These are phyloP conservation scores for Neltuma alba DNA, from an alignment of 306 rosid species.

Conservation along the genomic window DNA sequence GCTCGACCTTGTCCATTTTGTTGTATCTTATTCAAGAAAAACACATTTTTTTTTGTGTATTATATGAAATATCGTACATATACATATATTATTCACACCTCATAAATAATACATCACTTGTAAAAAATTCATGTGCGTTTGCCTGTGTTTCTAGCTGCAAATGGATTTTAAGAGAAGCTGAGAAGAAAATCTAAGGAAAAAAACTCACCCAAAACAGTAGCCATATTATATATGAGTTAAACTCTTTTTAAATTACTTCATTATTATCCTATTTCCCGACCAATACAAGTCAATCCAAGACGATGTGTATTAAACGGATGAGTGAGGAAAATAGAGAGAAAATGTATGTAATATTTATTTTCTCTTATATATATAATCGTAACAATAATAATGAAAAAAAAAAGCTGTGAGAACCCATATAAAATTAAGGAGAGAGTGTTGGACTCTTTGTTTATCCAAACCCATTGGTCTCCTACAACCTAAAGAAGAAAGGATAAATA, in stretches of 20 bases:
- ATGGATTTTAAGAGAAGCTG: background rate
- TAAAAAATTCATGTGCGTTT: background rate
- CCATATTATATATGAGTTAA: background rate
- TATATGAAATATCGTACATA: background rate
- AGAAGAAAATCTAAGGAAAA: background rate
- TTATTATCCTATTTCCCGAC: too few species aligned
- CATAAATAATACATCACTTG: background rate
- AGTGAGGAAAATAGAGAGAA: too few species aligned
- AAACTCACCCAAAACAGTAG: background rate
- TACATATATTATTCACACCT: background rate
- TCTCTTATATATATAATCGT: too few species aligned
- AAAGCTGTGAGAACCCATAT: background rate
- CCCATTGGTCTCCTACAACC: background rate
- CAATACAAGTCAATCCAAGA: too few species aligned
- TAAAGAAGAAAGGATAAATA: background rate
- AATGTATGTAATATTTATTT: too few species aligned
- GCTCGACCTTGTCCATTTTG: too few species aligned
- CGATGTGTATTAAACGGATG: too few species aligned
- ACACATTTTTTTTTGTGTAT: background rate
- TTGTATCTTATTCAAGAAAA: too few species aligned
- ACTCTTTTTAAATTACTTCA: background rate
- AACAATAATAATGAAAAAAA: too few species aligned
- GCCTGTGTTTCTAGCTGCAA: background rate
- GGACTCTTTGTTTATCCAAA: background rate
- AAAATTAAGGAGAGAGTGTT: background rate